Evolutionary conservation across 495 filamentous ascomycete species (phyloP).

Genomic region (Penicillium egyptiacum): DNA sequence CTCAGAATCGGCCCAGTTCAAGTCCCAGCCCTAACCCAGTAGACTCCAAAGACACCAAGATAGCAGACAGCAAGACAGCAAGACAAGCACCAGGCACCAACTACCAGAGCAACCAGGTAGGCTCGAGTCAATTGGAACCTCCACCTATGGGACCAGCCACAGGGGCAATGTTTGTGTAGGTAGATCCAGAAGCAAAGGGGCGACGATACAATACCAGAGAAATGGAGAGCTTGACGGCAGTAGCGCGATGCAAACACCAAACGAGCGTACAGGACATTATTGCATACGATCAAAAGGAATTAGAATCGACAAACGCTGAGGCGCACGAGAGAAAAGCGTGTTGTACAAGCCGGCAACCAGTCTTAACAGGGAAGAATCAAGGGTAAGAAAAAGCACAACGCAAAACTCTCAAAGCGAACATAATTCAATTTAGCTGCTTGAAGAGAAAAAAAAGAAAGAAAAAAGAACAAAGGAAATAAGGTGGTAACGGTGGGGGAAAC

Average conservation of each 20-base stretch:
- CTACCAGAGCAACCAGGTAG: slow-evolving; percentile 1
- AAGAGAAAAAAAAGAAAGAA: slow-evolving; percentile 36
- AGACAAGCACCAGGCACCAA: not conserved
- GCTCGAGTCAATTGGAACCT: slow-evolving; percentile 1
- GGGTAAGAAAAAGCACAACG: slow-evolving; percentile 31
- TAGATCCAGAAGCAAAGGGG: slow-evolving; percentile 10
- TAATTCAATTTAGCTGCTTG: slow-evolving; percentile 48
- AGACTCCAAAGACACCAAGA: not conserved
- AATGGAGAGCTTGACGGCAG: slow-evolving; percentile 13
- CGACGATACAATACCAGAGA: slow-evolving; percentile 7
- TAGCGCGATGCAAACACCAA: slow-evolving; percentile 21
- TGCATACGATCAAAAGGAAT: slow-evolving; percentile 13
- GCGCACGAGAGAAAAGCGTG: slow-evolving; percentile 27
- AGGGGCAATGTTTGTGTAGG: not conserved
- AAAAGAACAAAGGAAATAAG: slow-evolving; percentile 37
- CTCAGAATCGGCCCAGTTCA: not conserved
- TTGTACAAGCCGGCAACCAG: slow-evolving; percentile 29
- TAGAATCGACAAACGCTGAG: slow-evolving; percentile 26
- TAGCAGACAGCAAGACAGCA: not conserved
- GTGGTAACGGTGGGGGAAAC: slow-evolving; percentile 28
- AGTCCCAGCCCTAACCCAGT: not conserved
- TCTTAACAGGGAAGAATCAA: slow-evolving; percentile 29
- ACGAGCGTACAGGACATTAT: slow-evolving; percentile 14
- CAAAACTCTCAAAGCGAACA: slow-evolving; percentile 41
- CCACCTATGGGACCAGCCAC: slow-evolving; percentile 5